Percentiles rank a stretch among this genome's conserved stretches.
These are phyloP conservation scores for Erythrobasidium hasegawianum DNA, from an alignment of 1,284 basidiomycete genomes.

Conservation along the genomic window DNA sequence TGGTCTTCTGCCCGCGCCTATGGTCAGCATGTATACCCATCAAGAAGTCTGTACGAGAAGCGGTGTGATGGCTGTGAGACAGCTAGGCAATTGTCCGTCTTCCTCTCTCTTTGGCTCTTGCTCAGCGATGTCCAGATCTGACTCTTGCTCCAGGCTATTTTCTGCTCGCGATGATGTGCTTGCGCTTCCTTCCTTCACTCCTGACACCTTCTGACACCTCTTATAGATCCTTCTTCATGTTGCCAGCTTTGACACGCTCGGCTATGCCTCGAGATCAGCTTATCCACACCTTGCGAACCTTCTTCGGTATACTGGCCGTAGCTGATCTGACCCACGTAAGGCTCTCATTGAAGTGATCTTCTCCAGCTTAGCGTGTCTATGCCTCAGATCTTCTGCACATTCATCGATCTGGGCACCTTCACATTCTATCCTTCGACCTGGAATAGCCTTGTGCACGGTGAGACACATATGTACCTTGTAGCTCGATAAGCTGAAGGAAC, in stretches of 20 bases:
- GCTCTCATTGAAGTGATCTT: not conserved
- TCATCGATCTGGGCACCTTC: constrained; percentile 6
- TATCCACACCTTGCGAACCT: constrained; percentile 2
- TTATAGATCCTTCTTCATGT: constrained; percentile 21
- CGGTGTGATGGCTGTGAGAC: constrained; percentile 46
- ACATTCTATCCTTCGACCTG: constrained; percentile 3
- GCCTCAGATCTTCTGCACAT: constrained; percentile 9
- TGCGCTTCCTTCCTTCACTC: not conserved
- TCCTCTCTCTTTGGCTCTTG: too few relatives aligned
- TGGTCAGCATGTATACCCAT: constrained; percentile 8
- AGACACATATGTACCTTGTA: too few relatives aligned
- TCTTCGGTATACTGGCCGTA: constrained; percentile 23
- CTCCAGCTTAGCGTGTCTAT: not conserved
- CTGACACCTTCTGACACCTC: not conserved
- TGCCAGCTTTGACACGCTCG: not conserved
- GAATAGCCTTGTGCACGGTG: constrained; percentile 30
- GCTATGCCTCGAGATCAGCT: not conserved
- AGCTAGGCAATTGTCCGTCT: constrained; percentile 49
- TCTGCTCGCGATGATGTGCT: constrained; percentile 48
- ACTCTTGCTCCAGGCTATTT: constrained; percentile 51
- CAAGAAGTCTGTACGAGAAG: too few relatives aligned
- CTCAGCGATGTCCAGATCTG: too few relatives aligned
- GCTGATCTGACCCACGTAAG: constrained; percentile 28
- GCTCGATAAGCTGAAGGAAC: too few relatives aligned
- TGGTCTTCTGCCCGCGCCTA: constrained; percentile 44